These are phyloP conservation scores for Sparassis latifolia DNA, from an alignment of 1,284 basidiomycete species.

Conservation along the genomic window DNA sequence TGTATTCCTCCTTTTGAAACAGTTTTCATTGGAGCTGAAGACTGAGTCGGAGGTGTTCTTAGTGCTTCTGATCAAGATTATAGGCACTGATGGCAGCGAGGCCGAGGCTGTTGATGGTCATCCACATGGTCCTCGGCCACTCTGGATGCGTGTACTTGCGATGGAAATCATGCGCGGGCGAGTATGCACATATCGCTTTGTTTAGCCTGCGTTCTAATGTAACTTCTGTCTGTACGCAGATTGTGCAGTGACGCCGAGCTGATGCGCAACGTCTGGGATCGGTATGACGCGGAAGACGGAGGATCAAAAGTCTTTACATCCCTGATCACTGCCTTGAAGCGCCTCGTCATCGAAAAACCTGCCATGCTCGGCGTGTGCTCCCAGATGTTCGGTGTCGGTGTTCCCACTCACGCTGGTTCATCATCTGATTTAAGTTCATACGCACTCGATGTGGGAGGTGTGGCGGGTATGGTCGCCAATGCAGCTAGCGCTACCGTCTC, in stretches of 20 bases:
- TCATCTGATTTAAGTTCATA: conserved; percentile 32
- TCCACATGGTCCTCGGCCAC: conserved; percentile 42
- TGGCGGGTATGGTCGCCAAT: conserved; percentile 79
- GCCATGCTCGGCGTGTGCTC: conserved; percentile 70
- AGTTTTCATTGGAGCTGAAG: conserved; percentile 78
- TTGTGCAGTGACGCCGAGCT: conserved; percentile 81
- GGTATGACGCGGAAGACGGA: conserved; percentile 65
- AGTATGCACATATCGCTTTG: conserved; percentile 10
- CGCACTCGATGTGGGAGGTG: conserved; percentile 58
- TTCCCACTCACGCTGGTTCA: conserved; percentile 35
- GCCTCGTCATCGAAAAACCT: conserved; percentile 84
- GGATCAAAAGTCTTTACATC: conserved; percentile 71
- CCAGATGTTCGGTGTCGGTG: conserved; percentile 77
- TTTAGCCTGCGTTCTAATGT: not conserved
- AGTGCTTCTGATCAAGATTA: conserved; percentile 71
- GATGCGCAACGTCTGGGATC: conserved; percentile 74
- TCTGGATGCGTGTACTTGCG: conserved; percentile 86
- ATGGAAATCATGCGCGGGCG: conserved; percentile 90
- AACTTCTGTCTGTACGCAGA: conserved; percentile 25
- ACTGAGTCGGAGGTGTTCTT: conserved; percentile 84
- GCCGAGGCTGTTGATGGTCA: conserved; percentile 20
- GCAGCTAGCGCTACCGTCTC: conserved; percentile 78
- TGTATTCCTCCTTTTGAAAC: conserved; percentile 88
- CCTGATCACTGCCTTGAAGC: conserved; percentile 78
- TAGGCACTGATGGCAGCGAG: conserved; percentile 55